Evolutionary conservation across 2,329 filamentous ascomycete species (phyloP).

Genomic region (Pestalotiopsis sp.): DNA sequence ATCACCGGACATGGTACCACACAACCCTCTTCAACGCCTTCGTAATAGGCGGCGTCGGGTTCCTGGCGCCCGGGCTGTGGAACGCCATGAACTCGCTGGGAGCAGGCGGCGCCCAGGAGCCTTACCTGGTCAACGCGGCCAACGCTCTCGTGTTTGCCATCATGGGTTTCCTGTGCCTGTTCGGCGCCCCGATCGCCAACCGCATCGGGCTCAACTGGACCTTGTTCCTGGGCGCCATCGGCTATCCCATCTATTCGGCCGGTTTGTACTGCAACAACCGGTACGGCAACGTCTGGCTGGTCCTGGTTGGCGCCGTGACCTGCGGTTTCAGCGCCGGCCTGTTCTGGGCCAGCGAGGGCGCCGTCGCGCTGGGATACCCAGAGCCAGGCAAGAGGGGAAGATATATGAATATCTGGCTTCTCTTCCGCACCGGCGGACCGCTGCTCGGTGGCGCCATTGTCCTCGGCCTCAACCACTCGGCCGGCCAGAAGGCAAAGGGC

Average conservation of each 20-base stretch:
- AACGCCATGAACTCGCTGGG: constrained; percentile 58
- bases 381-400: constrained; percentile 69
- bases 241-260: constrained; percentile 38
- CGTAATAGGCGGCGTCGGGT: constrained; percentile 54
- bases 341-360: constrained; percentile 78
- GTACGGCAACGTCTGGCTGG: constrained; percentile 63
- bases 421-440: constrained; percentile 53
- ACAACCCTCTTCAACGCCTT: constrained; percentile 56
- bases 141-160: constrained; percentile 38
- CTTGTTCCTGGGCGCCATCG: constrained; percentile 34
- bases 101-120: constrained; percentile 53
- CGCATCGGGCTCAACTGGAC: constrained; percentile 34
- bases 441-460: constrained; percentile 75
- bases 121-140: constrained; percentile 45
- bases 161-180: constrained; percentile 36
- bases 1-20: constrained; percentile 45
- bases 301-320: constrained; percentile 67
- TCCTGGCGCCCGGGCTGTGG: constrained; percentile 54
- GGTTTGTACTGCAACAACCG: constrained; percentile 43
- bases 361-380: constrained; percentile 72
- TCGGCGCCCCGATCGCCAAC: constrained; percentile 35
- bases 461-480: constrained; percentile 63
- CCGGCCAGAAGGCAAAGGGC: constrained; percentile 46
- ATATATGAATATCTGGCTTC: constrained; percentile 71
- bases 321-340: constrained; percentile 73